phyloP scores from a whole-genome alignment of 2,329 filamentous ascomycete species.

The Aureobasidium sp. region DNA sequence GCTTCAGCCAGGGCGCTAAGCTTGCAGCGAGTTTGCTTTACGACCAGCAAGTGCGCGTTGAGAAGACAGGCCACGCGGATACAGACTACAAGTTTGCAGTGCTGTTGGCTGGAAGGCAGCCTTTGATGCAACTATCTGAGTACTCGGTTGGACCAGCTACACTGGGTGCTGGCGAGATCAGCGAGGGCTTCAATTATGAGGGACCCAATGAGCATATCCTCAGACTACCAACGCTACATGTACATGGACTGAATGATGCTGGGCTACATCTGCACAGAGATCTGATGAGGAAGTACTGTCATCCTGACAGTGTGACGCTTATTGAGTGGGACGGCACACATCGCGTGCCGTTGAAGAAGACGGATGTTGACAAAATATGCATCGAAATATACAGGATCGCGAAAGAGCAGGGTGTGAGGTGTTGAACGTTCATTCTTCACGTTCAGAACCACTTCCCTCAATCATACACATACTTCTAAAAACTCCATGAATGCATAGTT shows the following conservation, averaged over 20 bases:
- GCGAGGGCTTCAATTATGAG: conserved; percentile 38
- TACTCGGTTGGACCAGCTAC: conserved; percentile 31
- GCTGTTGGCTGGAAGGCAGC: conserved; percentile 54
- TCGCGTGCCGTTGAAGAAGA: conserved; percentile 59
- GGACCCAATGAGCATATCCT: conserved; percentile 44
- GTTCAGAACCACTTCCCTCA: no score
- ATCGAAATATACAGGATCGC: conserved; percentile 47
- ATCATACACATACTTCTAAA: background rate
- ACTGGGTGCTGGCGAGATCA: conserved; percentile 36
- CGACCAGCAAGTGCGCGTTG: conserved; percentile 52
- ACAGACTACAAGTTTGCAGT: conserved; percentile 54
- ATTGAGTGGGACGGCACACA: conserved; percentile 71
- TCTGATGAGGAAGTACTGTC: conserved; percentile 54
- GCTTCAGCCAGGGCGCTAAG: conserved; percentile 46
- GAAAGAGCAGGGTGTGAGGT: conserved; percentile 39
- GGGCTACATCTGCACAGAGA: conserved; percentile 53
- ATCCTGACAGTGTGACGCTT: conserved; percentile 45
- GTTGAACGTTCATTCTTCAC: background rate
- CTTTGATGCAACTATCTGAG: conserved; percentile 48
- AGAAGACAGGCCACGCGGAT: conserved; percentile 31
- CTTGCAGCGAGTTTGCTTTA: conserved; percentile 40
- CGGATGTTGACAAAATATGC: conserved; percentile 55
- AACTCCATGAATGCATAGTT: background rate
- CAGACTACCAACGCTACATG: conserved; percentile 56
- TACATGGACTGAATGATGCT: conserved; percentile 57